A percentile compares a stretch with the other conserved stretches of the same genome.
phyloP scores from a whole-genome alignment of 331 rosid genomes.

The Stylosanthes scabra region DNA sequence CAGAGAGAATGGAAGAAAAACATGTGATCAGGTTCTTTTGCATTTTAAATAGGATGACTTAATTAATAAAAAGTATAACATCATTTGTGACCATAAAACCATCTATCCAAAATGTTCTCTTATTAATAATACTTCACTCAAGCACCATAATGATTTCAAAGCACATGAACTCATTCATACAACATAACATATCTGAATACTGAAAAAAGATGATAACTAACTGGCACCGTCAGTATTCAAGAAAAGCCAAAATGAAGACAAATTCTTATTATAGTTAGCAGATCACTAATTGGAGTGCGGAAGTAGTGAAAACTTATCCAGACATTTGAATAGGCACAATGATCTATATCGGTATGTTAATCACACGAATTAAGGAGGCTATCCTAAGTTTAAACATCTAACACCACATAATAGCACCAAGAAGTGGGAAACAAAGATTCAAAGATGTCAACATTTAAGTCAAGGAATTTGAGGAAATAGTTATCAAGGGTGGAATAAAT shows the following conservation, averaged over 20 bases:
- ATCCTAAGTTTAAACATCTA: background rate
- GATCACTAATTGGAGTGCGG: background rate
- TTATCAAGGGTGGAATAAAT: background rate
- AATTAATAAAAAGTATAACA: background rate
- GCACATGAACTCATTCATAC: background rate
- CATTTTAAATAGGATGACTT: background rate
- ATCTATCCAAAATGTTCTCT: background rate
- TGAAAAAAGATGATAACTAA: background rate
- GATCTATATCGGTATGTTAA: background rate
- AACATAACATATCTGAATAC: background rate
- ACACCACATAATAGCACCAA: background rate
- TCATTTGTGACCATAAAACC: background rate
- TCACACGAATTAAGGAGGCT: too few species aligned
- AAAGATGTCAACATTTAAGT: background rate
- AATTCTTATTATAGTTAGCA: background rate
- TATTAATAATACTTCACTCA: background rate
- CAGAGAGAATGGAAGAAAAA: constrained; percentile 17
- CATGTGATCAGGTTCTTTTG: constrained; percentile 11
- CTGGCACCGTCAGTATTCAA: background rate
- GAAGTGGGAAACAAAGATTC: background rate
- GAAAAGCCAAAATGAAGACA: background rate
- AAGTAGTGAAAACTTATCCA: background rate
- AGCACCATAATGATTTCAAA: background rate
- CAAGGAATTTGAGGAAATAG: background rate
- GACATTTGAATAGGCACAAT: background rate